These are phyloP conservation scores for Selenicereus undatus DNA, from an alignment of 148 eudicot genomes.

Conservation along the genomic window DNA sequence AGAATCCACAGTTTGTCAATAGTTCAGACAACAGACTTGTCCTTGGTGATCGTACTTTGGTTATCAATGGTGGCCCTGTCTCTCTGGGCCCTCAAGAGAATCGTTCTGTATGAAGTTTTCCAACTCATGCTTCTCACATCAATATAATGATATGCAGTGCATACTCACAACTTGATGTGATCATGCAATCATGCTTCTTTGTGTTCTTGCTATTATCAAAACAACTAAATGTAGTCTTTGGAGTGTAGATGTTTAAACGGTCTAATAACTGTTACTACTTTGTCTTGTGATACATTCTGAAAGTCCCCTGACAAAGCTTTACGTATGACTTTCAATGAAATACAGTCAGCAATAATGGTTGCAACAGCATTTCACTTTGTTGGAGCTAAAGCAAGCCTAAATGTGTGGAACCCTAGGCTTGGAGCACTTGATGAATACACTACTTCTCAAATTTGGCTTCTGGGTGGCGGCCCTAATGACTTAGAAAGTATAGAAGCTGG, in stretches of 20 bases:
- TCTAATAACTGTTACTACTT: neutral
- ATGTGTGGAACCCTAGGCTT: constrained; percentile 49
- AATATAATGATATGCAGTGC: neutral
- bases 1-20: constrained; percentile 16
- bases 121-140: neutral
- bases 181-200: neutral
- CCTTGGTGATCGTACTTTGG: constrained; percentile 1
- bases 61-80: constrained; percentile 17
- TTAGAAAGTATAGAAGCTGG: constrained; percentile 50
- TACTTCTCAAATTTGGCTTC: constrained; percentile 46
- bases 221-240: neutral
- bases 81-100: constrained; percentile 23
- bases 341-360: constrained; percentile 38
- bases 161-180: neutral
- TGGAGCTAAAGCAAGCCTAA: constrained; percentile 44
- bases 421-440: constrained; percentile 50
- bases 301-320: neutral
- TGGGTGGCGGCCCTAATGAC: constrained; percentile 30
- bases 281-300: neutral
- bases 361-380: constrained; percentile 32
- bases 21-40: constrained; percentile 8
- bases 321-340: neutral
- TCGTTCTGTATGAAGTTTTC: constrained; percentile 35
- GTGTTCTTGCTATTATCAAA: neutral
- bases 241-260: too few species aligned